Percentiles rank a stretch among this genome's conserved stretches.
Evolutionary conservation across 257 asterid genomes (phyloP).

Genomic region (Capsicum rhomboideum): DNA sequence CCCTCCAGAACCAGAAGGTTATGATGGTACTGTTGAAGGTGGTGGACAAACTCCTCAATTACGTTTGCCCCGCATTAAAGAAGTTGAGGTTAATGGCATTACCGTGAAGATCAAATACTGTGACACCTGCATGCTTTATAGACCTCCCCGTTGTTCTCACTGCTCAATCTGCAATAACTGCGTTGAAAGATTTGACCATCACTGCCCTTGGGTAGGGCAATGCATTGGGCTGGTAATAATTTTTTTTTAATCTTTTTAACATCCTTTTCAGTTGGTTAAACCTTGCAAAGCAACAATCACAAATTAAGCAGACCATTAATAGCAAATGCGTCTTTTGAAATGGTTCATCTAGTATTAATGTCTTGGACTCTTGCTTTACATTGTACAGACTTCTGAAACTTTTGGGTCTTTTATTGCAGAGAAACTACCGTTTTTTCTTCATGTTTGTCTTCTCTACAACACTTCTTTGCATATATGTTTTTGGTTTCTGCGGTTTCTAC

Average conservation of each 20-base stretch:
- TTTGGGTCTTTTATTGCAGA: constrained; percentile 37
- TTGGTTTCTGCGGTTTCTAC: constrained; percentile 93
- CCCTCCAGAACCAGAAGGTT: constrained; percentile 96
- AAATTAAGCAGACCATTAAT: too few species aligned
- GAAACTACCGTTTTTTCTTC: constrained; percentile 98
- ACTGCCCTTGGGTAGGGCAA: constrained; percentile 99
- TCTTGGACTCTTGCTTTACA: neutral
- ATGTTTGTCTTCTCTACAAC: constrained; percentile 99
- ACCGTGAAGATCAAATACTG: constrained; percentile 86
- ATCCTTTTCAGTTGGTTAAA: neutral
- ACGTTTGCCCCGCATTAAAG: constrained; percentile 85
- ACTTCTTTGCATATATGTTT: constrained; percentile 84
- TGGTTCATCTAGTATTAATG: neutral
- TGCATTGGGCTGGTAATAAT: constrained; percentile 83
- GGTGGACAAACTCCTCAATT: constrained; percentile 84
- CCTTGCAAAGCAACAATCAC: too few species aligned
- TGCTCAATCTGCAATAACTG: constrained; percentile 98
- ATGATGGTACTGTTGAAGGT: constrained; percentile 67
- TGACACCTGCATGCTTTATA: constrained; percentile 95
- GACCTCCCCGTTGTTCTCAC: constrained; percentile 99
- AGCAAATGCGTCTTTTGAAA: neutral
- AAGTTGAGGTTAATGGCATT: constrained; percentile 80
- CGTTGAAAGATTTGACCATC: constrained; percentile 92
- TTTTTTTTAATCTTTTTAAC: neutral
- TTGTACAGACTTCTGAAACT: constrained; percentile 1